Base-by-base conservation (phyloP, 1,139 yeast species). In the Saccharomyces hybrid region DNA sequence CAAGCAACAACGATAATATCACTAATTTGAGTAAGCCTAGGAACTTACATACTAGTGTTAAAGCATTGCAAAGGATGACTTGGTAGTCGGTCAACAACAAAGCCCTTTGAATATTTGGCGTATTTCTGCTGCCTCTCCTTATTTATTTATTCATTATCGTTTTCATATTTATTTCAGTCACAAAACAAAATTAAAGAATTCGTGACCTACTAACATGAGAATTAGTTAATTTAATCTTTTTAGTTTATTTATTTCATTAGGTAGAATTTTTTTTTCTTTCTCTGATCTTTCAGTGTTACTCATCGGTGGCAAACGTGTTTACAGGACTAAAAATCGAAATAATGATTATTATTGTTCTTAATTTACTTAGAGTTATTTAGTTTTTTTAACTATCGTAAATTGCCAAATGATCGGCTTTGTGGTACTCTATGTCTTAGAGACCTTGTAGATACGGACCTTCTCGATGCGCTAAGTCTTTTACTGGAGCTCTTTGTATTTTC, bases 21-120 rank as follows among this genome's bases (percentile, higher is more conserved):
- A 7, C 25, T 5, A 16, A 38, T 38, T 38, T 19, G 44, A 11
- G 46, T 16, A 14, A 48, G 51, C 51, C 53, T 54, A 65, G 58
- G 54, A 66, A 67, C 54, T 50, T 64, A 44, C 67, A 67, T 55
- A 64, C 70, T 16, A 62, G 64, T 49, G 65, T 67, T 6, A 64
- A 61, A 54, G 63, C 60, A 19, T 55, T 67, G 49, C 68, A 67
- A 55, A 63, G 61, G 52, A 67, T 67, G 52, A 58, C 64, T 70
- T 57, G 76, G 74, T 53, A 82, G 66, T 51, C 62, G 64, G 47
- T 71, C 65, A 5, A 75, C 71, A 57, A 29, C 16, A 23, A 26
- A 6, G 28, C 14, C 47, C 14, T 19, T 13, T 38, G 25, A 5
- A 11, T 31, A 27, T 26, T 41, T 26, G 38, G 38, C 32, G 14